These are phyloP conservation scores for Rubia peregrina DNA, from an alignment of 305 asterid genomes.

Conservation along the genomic window DNA sequence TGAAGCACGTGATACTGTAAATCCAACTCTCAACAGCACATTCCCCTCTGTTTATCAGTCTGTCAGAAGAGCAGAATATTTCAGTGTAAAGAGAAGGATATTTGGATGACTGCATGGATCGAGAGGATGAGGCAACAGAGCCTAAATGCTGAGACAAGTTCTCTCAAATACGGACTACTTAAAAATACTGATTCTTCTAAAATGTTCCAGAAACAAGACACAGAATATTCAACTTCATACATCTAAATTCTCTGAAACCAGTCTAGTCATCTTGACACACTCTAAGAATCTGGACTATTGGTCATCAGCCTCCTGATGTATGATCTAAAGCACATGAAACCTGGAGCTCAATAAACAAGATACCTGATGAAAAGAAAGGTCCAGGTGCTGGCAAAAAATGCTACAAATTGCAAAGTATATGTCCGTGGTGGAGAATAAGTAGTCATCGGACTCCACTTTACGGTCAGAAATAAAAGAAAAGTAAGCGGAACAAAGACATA, in stretches of 20 bases:
- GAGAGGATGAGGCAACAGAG: not conserved
- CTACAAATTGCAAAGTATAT: not conserved
- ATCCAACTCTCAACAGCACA: constrained; percentile 1
- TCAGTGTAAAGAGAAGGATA: not conserved
- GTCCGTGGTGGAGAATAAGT: not conserved
- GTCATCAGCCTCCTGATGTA: not conserved
- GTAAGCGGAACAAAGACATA: not conserved
- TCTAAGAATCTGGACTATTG: not conserved
- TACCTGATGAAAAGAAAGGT: not conserved
- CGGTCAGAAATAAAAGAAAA: not conserved
- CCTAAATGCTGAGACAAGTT: not conserved
- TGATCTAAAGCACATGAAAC: not conserved
- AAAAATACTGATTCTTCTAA: not conserved
- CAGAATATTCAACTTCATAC: not conserved
- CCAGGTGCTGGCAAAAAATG: not conserved
- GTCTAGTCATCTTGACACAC: not conserved
- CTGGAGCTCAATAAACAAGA: not conserved
- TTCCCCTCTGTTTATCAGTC: not conserved
- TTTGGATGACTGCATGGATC: not conserved
- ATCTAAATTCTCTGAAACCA: not conserved
- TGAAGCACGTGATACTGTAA: not conserved
- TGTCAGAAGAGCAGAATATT: not conserved
- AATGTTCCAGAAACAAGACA: not conserved
- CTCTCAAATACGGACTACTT: not conserved
- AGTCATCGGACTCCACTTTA: not conserved